Percentiles rank a stretch among this genome's conserved stretches.
Conservation (phyloP, 495 filamentous ascomycete species). For the Haplographium delicatum region DNA sequence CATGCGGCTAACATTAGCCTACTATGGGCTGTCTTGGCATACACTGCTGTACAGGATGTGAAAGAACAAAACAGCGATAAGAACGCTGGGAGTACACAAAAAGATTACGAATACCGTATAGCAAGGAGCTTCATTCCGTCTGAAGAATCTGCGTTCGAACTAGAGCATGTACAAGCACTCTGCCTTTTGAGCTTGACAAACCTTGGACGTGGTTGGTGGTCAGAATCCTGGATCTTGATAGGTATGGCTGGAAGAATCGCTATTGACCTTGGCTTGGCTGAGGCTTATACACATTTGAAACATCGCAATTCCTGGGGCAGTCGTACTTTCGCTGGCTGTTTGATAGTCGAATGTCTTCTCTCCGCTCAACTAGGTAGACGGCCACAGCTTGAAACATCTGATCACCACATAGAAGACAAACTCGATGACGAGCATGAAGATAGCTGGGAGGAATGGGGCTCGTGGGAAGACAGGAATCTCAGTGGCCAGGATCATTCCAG, state of each 20-base stretch:
- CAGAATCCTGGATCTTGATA: not conserved
- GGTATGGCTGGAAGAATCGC: not conserved
- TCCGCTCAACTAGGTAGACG: too few relatives aligned
- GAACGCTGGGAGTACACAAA: not conserved
- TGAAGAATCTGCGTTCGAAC: not conserved
- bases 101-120: not conserved
- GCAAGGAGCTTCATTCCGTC: not conserved
- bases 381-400: too few relatives aligned
- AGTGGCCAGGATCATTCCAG: too few relatives aligned
- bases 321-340: too few relatives aligned
- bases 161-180: not conserved
- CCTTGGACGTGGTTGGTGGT: not conserved
- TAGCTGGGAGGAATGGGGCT: too few relatives aligned
- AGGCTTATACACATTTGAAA: not conserved
- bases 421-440: too few relatives aligned
- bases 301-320: too few relatives aligned
- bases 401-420: too few relatives aligned
- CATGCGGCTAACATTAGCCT: not conserved
- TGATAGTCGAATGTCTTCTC: too few relatives aligned
- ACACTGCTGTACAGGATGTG: not conserved
- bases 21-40: slow-evolving; percentile 2
- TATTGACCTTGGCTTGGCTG: not conserved
- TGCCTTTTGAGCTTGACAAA: not conserved
- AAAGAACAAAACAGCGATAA: not conserved
- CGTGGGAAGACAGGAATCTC: too few relatives aligned